phyloP scores from a whole-genome alignment of 306 rosid genomes.

The Pyrus pyrifolia region DNA sequence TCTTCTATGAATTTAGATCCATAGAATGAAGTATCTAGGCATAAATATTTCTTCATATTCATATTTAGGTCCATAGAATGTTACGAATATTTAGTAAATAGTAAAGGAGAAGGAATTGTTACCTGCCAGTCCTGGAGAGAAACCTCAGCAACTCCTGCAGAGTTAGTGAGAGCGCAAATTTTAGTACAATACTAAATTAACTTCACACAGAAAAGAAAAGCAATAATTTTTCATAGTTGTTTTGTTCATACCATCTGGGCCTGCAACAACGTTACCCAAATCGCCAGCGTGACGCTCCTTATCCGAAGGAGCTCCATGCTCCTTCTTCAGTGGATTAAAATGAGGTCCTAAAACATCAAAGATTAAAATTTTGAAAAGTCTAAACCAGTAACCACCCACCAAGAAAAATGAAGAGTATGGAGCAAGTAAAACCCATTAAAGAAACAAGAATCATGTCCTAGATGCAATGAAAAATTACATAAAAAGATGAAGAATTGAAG shows the following conservation, averaged over 20 bases:
- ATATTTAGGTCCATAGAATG: not conserved
- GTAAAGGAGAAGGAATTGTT: not conserved
- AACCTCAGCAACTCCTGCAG: slow-evolving; percentile 63
- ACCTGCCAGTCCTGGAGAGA: slow-evolving; percentile 51
- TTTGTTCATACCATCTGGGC: slow-evolving; percentile 47
- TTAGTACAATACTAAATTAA: slow-evolving; percentile 1
- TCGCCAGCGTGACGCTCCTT: slow-evolving; percentile 74
- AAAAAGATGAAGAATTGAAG: not conserved
- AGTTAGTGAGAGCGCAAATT: not conserved
- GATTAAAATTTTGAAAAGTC: not conserved
- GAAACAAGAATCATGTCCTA: not conserved
- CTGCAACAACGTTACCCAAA: slow-evolving; percentile 70
- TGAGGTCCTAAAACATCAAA: slow-evolving; percentile 48
- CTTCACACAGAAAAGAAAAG: not conserved
- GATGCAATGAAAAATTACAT: not conserved
- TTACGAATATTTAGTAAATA: too few relatives aligned
- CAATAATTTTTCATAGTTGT: too few relatives aligned
- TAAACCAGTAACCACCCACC: not conserved
- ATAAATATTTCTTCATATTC: not conserved
- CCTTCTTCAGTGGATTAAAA: slow-evolving; percentile 62
- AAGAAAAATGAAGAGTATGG: not conserved
- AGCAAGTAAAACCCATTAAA: not conserved
- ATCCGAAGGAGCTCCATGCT: slow-evolving; percentile 62
- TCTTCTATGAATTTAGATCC: too few relatives aligned
- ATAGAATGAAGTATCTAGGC: too few relatives aligned